Percentiles rank a stretch among this genome's conserved stretches.
Evolutionary conservation across 148 eudicot species (phyloP).

Genomic region (Fallopia convolvulus): DNA sequence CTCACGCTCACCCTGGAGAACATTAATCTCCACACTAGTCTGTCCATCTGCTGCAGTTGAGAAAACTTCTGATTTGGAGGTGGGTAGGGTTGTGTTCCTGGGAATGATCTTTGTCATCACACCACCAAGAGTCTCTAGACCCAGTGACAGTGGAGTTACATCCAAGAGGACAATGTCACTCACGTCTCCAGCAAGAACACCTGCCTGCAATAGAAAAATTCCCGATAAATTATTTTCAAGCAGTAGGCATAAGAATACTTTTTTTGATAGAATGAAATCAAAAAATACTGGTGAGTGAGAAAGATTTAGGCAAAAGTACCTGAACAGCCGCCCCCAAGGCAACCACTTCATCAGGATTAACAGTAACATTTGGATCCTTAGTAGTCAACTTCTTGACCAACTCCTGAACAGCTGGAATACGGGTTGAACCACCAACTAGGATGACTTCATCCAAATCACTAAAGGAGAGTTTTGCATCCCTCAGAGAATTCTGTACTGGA

Average conservation of each 20-base stretch:
- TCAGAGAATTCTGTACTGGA: slow-evolving; percentile 54
- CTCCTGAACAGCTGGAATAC: slow-evolving; percentile 61
- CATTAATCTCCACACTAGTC: slow-evolving; percentile 66
- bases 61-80: slow-evolving; percentile 66
- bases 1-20: slow-evolving; percentile 65
- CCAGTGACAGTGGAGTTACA: slow-evolving; percentile 49
- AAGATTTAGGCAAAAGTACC: slow-evolving; percentile 18
- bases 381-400: slow-evolving; percentile 52
- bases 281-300: not conserved
- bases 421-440: slow-evolving; percentile 68
- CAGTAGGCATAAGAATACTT: not conserved
- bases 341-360: slow-evolving; percentile 72
- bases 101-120: slow-evolving; percentile 69
- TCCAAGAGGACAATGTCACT: slow-evolving; percentile 63
- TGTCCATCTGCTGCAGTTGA: slow-evolving; percentile 76
- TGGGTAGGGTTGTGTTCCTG: slow-evolving; percentile 60
- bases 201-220: slow-evolving; percentile 25
- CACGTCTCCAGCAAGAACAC: slow-evolving; percentile 70
- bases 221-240: not conserved
- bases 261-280: not conserved
- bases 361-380: slow-evolving; percentile 61
- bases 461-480: slow-evolving; percentile 56
- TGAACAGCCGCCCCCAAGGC: slow-evolving; percentile 74
- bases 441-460: slow-evolving; percentile 57
- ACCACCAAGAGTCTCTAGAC: slow-evolving; percentile 68